Evolutionary conservation across 306 rosid species (phyloP), one percentile per base, ranked within the genome.

Genomic region (Nissolia schottii): DNA sequence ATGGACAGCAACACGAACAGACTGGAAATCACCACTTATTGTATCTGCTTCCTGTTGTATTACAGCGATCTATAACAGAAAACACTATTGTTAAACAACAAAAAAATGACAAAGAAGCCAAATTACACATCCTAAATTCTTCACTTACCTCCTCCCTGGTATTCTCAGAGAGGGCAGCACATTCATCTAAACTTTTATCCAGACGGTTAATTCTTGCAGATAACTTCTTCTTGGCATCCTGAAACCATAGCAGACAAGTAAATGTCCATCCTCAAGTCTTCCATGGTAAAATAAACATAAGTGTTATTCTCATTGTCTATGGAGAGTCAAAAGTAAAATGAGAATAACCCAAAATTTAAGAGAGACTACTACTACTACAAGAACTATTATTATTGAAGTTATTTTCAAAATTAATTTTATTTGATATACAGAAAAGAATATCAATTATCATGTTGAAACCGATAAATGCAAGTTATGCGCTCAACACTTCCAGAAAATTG

Each of bases 181-280:
- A 62, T 48, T 88, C 96, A 32, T 85, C 89, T 75, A 92, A 68
- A 73, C 66, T 82, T 73, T 31, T 56, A 73, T 95, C 99, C 48
- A 83, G 71, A 25, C 57, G 24, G 27, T 86, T 87, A 40, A 95
- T 78, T 80, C 79, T 87, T n/a, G 77, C 82, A 76, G 92, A 84
- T 75, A 92, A 65, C 69, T 72, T 84, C 73, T 71, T 84, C 82
- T 64, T 87, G 62, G 93, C 82, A 7, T 79, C 91, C 99, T 95
- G 91, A 83, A 82, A 67, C 49, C 56, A 45, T 64, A 40, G 43
- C 45, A 69, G 28, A 74, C 76, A 27, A 10, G 53, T 77, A 72
- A 59, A 56, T 34, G n/a, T 48, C 20, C 35, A 61, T 34, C n/a
- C n/a, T 58, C 53, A 41, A 55, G 46, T 15, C 62, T 40, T 67